Percentiles rank a stretch among this genome's conserved stretches.
phyloP scores from a whole-genome alignment of 768 basidiomycete genomes.

The Leccinum incarnatum region DNA sequence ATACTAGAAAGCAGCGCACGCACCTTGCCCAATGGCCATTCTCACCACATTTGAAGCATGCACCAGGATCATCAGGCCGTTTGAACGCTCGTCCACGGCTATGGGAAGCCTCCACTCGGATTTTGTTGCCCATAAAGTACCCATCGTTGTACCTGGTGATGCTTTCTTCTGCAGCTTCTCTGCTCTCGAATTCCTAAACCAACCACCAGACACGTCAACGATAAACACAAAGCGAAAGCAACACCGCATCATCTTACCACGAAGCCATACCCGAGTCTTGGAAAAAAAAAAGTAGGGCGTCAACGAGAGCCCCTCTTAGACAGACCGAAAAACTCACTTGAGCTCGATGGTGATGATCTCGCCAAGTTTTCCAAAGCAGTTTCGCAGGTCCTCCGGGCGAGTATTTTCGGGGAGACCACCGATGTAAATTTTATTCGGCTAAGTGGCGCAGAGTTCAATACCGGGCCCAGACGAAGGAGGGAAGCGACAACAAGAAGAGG shows the following conservation, averaged over 20 bases:
- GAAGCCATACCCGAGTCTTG: slow-evolving; percentile 83
- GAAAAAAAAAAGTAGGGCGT: neutral
- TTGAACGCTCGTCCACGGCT: slow-evolving; percentile 81
- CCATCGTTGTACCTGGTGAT: slow-evolving; percentile 88
- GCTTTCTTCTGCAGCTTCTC: slow-evolving; percentile 81
- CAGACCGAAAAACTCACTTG: slow-evolving; percentile 56
- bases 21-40: slow-evolving; percentile 90
- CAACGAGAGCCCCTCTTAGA: slow-evolving; percentile 10
- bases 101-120: slow-evolving; percentile 82
- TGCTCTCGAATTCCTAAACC: slow-evolving; percentile 74
- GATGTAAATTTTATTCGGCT: slow-evolving; percentile 94
- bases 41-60: slow-evolving; percentile 85
- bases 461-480: slow-evolving; percentile 49
- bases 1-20: slow-evolving; percentile 16
- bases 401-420: slow-evolving; percentile 88
- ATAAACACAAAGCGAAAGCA: neutral
- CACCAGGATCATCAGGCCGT: slow-evolving; percentile 80
- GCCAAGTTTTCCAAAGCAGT: slow-evolving; percentile 85
- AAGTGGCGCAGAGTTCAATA: slow-evolving; percentile 68
- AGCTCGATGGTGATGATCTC: slow-evolving; percentile 73
- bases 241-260: slow-evolving; percentile 55
- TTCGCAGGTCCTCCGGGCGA: slow-evolving; percentile 79
- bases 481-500: slow-evolving; percentile 45
- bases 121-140: slow-evolving; percentile 90
- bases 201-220: neutral